phyloP scores from a whole-genome alignment of 2,329 filamentous ascomycete genomes.

The Exserohilum turcica region DNA sequence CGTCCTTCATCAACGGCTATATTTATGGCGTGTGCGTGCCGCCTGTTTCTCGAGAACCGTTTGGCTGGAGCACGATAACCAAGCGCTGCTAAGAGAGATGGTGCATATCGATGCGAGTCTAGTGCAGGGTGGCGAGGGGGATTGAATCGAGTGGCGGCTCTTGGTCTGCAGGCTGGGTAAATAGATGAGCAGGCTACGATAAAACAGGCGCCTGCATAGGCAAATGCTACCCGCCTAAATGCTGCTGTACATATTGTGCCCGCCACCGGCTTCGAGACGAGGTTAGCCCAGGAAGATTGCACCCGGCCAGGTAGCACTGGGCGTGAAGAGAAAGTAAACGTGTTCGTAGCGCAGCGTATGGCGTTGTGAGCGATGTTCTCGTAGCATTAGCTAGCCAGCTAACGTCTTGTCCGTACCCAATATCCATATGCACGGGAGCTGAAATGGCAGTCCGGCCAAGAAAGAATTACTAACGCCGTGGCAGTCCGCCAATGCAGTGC shows the following conservation, averaged over 20 bases:
- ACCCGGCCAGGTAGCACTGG: background rate
- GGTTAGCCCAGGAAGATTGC: background rate
- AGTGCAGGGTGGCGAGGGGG: background rate
- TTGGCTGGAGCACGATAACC: background rate
- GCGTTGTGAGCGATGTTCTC: background rate
- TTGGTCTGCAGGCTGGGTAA: conserved; percentile 13
- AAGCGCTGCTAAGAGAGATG: background rate
- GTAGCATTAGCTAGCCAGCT: background rate
- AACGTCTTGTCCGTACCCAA: background rate
- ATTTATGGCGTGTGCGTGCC: conserved; percentile 14
- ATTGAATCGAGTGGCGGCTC: conserved; percentile 6
- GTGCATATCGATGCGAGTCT: background rate
- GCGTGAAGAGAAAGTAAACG: background rate
- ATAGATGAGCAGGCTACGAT: conserved; percentile 10
- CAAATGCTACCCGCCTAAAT: background rate
- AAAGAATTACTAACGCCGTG: conserved; percentile 2
- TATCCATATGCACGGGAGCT: background rate
- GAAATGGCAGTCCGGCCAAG: background rate
- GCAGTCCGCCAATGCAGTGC: background rate
- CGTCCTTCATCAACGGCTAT: conserved; percentile 38
- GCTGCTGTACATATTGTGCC: background rate
- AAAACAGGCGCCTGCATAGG: background rate
- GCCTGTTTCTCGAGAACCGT: background rate
- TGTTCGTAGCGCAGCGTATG: background rate
- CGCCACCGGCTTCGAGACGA: background rate